Evolutionary conservation across 2,329 filamentous ascomycete species (phyloP), one percentile per base, ranked within the genome.

Genomic region (Fusarium abutilonis): DNA sequence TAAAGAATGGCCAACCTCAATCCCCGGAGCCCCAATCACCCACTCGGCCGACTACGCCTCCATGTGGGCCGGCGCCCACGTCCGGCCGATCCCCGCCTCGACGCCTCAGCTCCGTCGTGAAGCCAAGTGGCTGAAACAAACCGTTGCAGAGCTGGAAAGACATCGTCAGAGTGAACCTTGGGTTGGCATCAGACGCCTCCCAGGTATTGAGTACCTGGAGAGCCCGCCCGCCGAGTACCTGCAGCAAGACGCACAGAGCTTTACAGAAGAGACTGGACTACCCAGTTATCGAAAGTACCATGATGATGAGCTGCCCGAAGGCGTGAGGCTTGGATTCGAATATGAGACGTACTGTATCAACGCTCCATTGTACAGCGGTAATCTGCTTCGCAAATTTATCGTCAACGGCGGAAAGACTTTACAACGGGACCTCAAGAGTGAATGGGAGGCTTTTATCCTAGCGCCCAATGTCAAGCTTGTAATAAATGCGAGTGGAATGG

Each of bases 51-150:
- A 86, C 74, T 86, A 80, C 68, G 81, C 83, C 13, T 86, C 83
- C 28, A 82, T 83, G 47, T 86, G 83, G 83, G 83, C 79, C 32
- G 83, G 83, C 10, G 83, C 83, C 3, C 82, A 86, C 67, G 83
- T 84, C 62, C 78, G 83, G 36, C 82, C 79, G 66, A 79, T 84
- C 31, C 79, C 80, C 2, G 73, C 69, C 2, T 69, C 69, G 7
- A 74, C 73, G 6, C 62, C 73, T 2, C 75, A 76, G 41, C 53
- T 76, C 1, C 62, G 45, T 6, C 70, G 70, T 17, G 74, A 76
- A 51, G 75, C 74, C 1, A 41, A 51, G 1, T 76, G 74, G 74
- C 41, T 76, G 2, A 74, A 65, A 51, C 31, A 54, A 2, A 72
- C 74, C 0, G 64, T 70, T 4, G 56, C 49, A 6, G 70, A 73